Percentiles rank a stretch among this genome's conserved stretches.
These are phyloP conservation scores for Cytospora piceicola DNA, from an alignment of 2,329 filamentous ascomycete species.

Conservation along the genomic window DNA sequence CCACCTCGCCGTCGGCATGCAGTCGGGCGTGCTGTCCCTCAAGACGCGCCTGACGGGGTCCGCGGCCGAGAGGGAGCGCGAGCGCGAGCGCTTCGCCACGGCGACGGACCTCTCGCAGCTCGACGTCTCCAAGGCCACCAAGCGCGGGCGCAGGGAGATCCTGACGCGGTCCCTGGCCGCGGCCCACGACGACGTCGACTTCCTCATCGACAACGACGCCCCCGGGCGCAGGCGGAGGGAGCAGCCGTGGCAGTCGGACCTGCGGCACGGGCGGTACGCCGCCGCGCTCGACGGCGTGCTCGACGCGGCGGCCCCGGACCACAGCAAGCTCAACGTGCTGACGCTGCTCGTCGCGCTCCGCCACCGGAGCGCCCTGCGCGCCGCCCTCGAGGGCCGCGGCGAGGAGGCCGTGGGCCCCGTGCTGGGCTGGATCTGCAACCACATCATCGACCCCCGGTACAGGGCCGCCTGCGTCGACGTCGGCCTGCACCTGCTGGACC, in stretches of 20 bases:
- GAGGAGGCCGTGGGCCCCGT: slow-evolving; percentile 82
- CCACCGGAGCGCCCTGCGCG: slow-evolving; percentile 82
- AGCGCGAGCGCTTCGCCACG: slow-evolving; percentile 75
- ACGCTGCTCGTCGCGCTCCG: slow-evolving; percentile 83
- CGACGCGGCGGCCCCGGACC: slow-evolving; percentile 52
- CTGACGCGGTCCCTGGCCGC: slow-evolving; percentile 69
- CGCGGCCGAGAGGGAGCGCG: slow-evolving; percentile 80
- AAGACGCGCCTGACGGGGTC: slow-evolving; percentile 85
- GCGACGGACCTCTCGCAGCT: slow-evolving; percentile 79
- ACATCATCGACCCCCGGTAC: slow-evolving; percentile 82
- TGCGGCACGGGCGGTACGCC: slow-evolving; percentile 78
- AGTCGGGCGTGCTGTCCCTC: slow-evolving; percentile 88
- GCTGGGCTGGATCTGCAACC: slow-evolving; percentile 78
- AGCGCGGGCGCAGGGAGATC: slow-evolving; percentile 64
- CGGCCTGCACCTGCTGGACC: slow-evolving; percentile 78
- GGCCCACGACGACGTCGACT: slow-evolving; percentile 81
- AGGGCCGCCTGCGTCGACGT: slow-evolving; percentile 82
- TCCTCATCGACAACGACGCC: slow-evolving; percentile 77
- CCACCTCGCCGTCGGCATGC: slow-evolving; percentile 93
- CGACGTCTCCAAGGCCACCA: slow-evolving; percentile 67
- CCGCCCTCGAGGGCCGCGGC: slow-evolving; percentile 79
- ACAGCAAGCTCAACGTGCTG: slow-evolving; percentile 66
- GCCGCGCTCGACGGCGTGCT: slow-evolving; percentile 81
- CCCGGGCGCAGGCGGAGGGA: slow-evolving; percentile 58
- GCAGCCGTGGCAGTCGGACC: slow-evolving; percentile 77